Conservation (phyloP, 2,329 filamentous ascomycete genomes). For the Cercospora berteroae region DNA sequence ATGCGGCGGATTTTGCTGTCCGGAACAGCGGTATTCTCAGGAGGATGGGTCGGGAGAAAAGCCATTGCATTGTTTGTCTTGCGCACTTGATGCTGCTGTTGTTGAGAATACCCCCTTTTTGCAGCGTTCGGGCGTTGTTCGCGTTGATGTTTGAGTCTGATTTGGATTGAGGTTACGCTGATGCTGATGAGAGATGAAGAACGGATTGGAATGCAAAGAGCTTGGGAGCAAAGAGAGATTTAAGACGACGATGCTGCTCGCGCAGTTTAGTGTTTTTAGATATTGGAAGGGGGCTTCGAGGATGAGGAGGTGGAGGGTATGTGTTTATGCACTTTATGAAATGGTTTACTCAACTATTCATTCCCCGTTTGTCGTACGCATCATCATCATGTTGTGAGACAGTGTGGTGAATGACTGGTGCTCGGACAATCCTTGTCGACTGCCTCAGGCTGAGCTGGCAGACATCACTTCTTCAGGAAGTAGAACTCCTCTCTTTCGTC, state of each 20-base stretch:
- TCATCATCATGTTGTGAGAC: no score
- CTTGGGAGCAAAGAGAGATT: no score
- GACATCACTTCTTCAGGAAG: background rate
- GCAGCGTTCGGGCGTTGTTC: constrained; percentile 8
- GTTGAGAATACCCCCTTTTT: constrained; percentile 10
- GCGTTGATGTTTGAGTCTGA: background rate
- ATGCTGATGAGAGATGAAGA: background rate
- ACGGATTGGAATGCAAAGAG: background rate
- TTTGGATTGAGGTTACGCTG: background rate
- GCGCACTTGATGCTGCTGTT: background rate
- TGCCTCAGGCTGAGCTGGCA: background rate
- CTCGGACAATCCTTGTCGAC: background rate
- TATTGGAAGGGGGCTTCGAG: background rate
- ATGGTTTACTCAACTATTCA: background rate
- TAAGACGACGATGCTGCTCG: constrained; percentile 7
- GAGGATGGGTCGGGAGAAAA: background rate
- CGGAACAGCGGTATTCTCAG: background rate
- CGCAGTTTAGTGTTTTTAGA: constrained; percentile 2
- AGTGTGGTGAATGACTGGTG: no score
- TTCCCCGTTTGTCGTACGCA: background rate
- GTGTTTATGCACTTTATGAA: background rate
- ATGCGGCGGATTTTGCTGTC: background rate
- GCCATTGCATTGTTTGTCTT: constrained; percentile 4
- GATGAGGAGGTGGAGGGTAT: background rate
- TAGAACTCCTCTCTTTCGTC: no score